Evolutionary conservation across 192 early-diverging fungal genomes (phyloP), one percentile per base, ranked within the genome.

Genomic region (Backusella mclennaniae): DNA sequence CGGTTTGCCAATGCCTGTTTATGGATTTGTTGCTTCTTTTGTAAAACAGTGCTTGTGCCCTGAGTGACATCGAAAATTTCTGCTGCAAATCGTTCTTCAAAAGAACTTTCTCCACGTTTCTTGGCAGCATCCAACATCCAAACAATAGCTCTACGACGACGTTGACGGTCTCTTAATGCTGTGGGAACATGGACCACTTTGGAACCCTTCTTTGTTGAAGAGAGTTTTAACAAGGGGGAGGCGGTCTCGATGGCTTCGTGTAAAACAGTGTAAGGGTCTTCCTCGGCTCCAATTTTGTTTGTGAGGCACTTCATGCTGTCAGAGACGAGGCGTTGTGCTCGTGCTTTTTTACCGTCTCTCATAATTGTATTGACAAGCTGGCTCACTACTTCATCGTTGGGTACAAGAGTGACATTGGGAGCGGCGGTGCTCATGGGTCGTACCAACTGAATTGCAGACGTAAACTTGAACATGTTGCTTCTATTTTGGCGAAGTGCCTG

Each of bases 291-390:
- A 21, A 78, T 91, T 53, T 87, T 81, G 36, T 79, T 44, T 42
- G 88, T 86, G 53, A 98, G 92, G 69, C 92, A 84, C 35, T 85
- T 72, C 42, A 97, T 78, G 8, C 94, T 93, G 73, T 89, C 87
- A 8, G 83, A 78, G 1, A 97, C 83, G 21, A 90, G 80, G 7
- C 89, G 77, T 59, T 92, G 89, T 8, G 96, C 94, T 6, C 83
- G 87, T 8, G 90, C 87, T 81, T 97, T 98, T 83, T 96, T 95
- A 39, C 97, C 97, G 74, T 96, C 90, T 74, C 91, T 84, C 96
- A 98, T 98, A 71, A 98, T 89, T 75, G 92, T 96, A 84, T 96
- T 97, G 46, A 95, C 93, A 9, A 96, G 77, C 38, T 95, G 95
- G 23, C 88, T 85, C 11, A 95, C 72, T 14, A 96, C 85, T 2